Evolutionary conservation across 108 stramenopile species (phyloP), one percentile per base, ranked within the genome.

Genomic region (Bacterosira constricta): DNA sequence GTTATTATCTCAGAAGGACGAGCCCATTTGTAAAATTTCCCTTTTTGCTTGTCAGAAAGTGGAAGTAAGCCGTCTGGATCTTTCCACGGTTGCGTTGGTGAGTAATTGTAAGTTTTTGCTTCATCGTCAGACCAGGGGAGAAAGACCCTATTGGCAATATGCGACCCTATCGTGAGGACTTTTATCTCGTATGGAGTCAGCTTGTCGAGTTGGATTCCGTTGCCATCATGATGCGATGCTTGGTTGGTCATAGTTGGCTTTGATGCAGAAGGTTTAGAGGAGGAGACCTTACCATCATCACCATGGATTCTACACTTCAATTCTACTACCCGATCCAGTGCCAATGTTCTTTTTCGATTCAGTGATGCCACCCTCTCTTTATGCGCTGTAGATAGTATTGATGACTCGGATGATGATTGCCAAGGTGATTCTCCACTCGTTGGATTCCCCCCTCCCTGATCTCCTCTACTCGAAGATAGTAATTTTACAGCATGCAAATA

Each of bases 81-180:
- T 12, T 41, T 54, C 72, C 62, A 81, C n/a, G 60, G 50, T 32
- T 51, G 37, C 39, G 32, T 29, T 29, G 30, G 71, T 31, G 47
- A 51, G 69, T 25, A 89, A 44, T 78, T 47, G 52, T 55, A 80
- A 1, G 29, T 37, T 20, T 49, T 36, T 3, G 82, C 90, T 58
- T 93, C 90, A 10, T 86, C 84, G 30, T 93, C 88, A 21, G 84
- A 81, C 85, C 88, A 93, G 3, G 92, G 92, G 44, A 91, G 66
- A 60, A 90, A 90, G 1, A 90, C 11, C 4, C 87, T 83, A 23
- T 83, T 78, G 0, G 86, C 79, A 34, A 90, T 90, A 0, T 68
- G 26, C 8, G 88, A 89, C 5, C 86, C 86, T 30, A 71, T 64
- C 27, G 61, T 83, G 32, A 93, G 82, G 45, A 93, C 84, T 18